Conservation (phyloP, 2,329 filamentous ascomycete species). For the Colletotrichum sp. region DNA sequence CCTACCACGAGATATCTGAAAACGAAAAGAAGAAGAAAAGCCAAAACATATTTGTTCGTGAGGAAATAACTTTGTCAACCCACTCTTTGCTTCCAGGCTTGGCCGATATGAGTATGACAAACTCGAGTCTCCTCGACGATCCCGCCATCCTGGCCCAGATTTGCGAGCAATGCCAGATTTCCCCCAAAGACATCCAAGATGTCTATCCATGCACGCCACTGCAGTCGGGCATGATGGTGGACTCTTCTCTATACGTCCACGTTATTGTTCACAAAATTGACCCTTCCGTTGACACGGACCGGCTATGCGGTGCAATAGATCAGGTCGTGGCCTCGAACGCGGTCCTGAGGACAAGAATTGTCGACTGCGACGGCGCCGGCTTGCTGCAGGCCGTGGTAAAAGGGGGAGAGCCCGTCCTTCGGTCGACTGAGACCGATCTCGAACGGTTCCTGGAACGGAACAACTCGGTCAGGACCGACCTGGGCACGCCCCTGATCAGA, state of each 20-base stretch:
- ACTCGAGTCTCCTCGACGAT: background rate
- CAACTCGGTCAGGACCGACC: background rate
- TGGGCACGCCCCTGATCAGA: background rate
- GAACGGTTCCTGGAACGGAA: background rate
- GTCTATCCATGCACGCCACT: background rate
- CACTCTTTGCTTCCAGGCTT: background rate
- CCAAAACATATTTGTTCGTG: background rate
- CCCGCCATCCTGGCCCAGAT: background rate
- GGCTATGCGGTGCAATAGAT: background rate
- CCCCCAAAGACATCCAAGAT: background rate
- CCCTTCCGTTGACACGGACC: fast-evolving
- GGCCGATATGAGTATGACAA: background rate
- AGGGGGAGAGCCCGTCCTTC: background rate
- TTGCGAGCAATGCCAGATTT: background rate
- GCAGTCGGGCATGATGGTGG: background rate
- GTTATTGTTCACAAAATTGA: background rate
- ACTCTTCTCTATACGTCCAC: background rate
- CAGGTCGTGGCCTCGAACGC: background rate
- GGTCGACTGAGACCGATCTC: background rate
- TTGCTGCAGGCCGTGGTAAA: background rate
- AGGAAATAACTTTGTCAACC: fast-evolving
- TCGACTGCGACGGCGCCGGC: background rate
- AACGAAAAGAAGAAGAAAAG: background rate
- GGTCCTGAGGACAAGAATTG: background rate
- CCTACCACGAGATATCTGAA: background rate